These are phyloP conservation scores for Chlorella variabilis DNA, from an alignment of 163 green algal genomes.

Conservation along the genomic window DNA sequence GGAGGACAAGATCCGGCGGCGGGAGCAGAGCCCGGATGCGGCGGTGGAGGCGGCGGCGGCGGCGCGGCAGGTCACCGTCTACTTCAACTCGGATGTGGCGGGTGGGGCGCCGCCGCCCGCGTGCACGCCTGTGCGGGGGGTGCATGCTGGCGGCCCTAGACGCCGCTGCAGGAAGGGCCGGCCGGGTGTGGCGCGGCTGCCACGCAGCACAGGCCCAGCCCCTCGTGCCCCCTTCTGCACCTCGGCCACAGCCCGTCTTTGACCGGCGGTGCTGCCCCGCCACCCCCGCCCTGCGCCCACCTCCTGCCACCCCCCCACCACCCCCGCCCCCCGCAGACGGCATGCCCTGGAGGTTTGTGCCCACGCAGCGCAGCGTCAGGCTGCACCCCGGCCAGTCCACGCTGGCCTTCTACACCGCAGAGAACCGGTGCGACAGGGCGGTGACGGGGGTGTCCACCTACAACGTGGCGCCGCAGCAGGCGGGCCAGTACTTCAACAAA, in stretches of 20 bases:
- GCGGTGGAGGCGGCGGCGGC: conserved; percentile 62
- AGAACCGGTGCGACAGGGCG: conserved; percentile 87
- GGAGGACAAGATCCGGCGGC: conserved; percentile 83
- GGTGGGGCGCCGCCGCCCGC: neutral
- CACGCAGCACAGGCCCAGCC: too few relatives aligned
- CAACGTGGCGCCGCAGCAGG: conserved; percentile 92
- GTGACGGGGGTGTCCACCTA: conserved; percentile 98
- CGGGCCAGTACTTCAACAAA: conserved; percentile 99
- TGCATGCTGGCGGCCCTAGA: too few relatives aligned
- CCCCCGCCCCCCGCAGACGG: conserved; percentile 55
- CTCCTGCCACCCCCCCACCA: too few relatives aligned
- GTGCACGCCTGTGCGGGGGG: too few relatives aligned
- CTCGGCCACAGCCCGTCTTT: too few relatives aligned
- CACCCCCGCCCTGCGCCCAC: too few relatives aligned
- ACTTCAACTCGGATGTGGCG: conserved; percentile 93
- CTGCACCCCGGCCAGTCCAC: conserved; percentile 92
- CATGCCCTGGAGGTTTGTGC: conserved; percentile 94
- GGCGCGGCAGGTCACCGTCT: conserved; percentile 83
- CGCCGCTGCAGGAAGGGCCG: too few relatives aligned
- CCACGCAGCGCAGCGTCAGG: conserved; percentile 79
- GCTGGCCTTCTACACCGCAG: conserved; percentile 96
- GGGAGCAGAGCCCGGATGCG: conserved; percentile 53
- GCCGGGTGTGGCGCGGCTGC: too few relatives aligned
- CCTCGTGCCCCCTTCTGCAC: too few relatives aligned
- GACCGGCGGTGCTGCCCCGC: too few relatives aligned